Evolutionary conservation across 2,329 filamentous ascomycete species (phyloP).

Genomic region (Thielaviopsis ethacetica): DNA sequence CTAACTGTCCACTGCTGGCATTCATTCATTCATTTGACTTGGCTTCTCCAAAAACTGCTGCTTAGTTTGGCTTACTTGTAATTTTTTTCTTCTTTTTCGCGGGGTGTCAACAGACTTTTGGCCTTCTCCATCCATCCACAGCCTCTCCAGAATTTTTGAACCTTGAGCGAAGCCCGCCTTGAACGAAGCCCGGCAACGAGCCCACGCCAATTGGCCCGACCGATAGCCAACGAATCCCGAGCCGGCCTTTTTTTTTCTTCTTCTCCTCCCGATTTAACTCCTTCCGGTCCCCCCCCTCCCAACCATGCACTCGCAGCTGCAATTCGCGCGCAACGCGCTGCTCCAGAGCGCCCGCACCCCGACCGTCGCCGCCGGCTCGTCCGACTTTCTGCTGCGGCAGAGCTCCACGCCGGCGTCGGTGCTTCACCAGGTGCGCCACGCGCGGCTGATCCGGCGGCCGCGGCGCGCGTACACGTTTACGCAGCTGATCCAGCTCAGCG

Average conservation of each 20-base stretch:
- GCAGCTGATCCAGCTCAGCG: conserved; percentile 83
- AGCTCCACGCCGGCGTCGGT: conserved; percentile 15
- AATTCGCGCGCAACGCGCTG: conserved; percentile 10
- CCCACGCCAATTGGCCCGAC: not conserved
- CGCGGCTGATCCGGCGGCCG: conserved; percentile 74
- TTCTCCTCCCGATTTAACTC: not conserved
- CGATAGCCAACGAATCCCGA: not conserved
- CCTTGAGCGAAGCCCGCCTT: not conserved
- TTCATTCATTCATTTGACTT: no score
- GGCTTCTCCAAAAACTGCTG: not conserved
- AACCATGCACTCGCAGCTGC: conserved; percentile 12
- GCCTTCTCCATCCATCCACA: not conserved
- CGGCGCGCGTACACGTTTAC: conserved; percentile 91
- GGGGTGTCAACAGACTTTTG: conserved; percentile 1
- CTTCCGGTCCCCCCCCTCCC: not conserved
- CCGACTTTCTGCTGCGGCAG: conserved; percentile 15
- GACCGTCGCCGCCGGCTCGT: conserved; percentile 15
- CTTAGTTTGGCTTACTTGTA: not conserved
- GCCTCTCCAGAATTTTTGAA: conserved; percentile 5
- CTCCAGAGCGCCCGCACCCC: conserved; percentile 16
- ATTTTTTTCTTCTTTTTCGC: not conserved
- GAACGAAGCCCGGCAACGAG: not conserved
- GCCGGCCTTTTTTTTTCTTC: not conserved
- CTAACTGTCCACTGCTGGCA: no score
- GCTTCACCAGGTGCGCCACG: conserved; percentile 49